Percentiles rank a stretch among this genome's conserved stretches.
phyloP scores from a whole-genome alignment of 1,284 basidiomycete genomes.

The Ganoderma lucidum region DNA sequence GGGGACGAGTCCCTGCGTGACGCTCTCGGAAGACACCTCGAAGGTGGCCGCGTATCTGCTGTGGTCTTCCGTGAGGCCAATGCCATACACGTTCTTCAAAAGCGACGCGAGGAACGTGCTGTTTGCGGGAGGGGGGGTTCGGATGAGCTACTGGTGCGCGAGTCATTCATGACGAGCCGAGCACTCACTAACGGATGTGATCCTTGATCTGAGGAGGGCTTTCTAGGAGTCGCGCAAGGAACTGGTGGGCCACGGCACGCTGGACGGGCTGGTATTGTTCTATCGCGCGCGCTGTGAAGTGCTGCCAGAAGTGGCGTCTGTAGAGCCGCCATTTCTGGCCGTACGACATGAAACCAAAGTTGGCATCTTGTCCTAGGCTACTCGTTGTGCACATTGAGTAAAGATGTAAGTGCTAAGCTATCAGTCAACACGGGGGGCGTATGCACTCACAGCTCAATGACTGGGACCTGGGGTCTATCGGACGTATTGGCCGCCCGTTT shows the following conservation, averaged over 20 bases:
- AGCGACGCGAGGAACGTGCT: constrained; percentile 13
- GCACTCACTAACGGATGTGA: not conserved
- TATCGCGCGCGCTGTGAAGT: not conserved
- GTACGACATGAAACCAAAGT: constrained; percentile 30
- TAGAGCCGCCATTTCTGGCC: constrained; percentile 30
- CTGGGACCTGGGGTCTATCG: constrained; percentile 9
- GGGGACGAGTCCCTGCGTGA: constrained; percentile 10
- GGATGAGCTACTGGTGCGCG: not conserved
- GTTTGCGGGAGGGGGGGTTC: no score
- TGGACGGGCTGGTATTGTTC: constrained; percentile 1
- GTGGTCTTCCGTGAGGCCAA: constrained; percentile 16
- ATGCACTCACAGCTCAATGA: constrained; percentile 12
- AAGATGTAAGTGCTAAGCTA: not conserved
- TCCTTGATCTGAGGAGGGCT: not conserved
- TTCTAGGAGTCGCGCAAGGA: constrained; percentile 6
- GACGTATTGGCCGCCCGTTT: constrained; percentile 16
- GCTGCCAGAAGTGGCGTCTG: constrained; percentile 29
- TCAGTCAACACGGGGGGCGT: not conserved
- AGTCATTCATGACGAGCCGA: no score
- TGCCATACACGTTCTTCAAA: constrained; percentile 15
- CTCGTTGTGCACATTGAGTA: not conserved
- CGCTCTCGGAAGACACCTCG: not conserved
- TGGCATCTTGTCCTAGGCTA: not conserved
- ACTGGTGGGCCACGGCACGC: not conserved
- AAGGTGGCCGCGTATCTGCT: constrained; percentile 8